Evolutionary conservation across 75 land plant genomes (phyloP).

Genomic region (Pinus albicaulis): DNA sequence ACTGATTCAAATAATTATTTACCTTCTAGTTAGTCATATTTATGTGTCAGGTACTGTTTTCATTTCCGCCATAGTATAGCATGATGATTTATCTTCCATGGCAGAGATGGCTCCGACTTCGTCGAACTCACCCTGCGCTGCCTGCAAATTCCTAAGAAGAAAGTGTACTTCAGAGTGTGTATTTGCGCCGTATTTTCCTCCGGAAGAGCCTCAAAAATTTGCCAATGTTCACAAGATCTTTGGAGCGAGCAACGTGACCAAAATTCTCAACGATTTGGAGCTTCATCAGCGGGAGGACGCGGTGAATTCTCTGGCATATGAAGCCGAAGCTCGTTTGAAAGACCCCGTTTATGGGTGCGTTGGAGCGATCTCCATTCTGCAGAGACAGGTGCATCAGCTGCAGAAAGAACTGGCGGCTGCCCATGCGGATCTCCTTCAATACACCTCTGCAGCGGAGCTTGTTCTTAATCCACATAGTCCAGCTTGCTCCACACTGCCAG

Average conservation of each 20-base stretch:
- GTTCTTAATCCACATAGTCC: neutral
- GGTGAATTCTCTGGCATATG: constrained; percentile 59
- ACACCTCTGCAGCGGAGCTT: constrained; percentile 8
- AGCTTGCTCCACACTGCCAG: neutral
- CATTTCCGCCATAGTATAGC: too few species aligned
- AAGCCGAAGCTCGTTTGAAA: constrained; percentile 59
- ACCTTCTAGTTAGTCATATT: too few species aligned
- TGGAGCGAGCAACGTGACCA: constrained; percentile 64
- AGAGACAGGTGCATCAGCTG: constrained; percentile 45
- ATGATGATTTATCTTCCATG: neutral
- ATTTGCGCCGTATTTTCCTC: constrained; percentile 84
- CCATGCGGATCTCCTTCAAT: constrained; percentile 38
- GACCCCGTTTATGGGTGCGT: constrained; percentile 78
- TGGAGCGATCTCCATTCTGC: constrained; percentile 54
- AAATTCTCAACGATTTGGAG: constrained; percentile 59
- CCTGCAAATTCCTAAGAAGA: constrained; percentile 76
- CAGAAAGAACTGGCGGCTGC: constrained; percentile 69
- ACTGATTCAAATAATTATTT: too few species aligned
- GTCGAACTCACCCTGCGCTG: constrained; percentile 75
- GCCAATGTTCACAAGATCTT: constrained; percentile 60
- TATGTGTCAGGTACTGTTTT: too few species aligned
- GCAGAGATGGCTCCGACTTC: constrained; percentile 21
- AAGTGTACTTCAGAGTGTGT: constrained; percentile 67
- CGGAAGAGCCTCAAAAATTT: constrained; percentile 72
- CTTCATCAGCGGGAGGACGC: constrained; percentile 58